These are phyloP conservation scores for Sugiyamaella americana DNA, from an alignment of 805 yeast species.

Conservation along the genomic window DNA sequence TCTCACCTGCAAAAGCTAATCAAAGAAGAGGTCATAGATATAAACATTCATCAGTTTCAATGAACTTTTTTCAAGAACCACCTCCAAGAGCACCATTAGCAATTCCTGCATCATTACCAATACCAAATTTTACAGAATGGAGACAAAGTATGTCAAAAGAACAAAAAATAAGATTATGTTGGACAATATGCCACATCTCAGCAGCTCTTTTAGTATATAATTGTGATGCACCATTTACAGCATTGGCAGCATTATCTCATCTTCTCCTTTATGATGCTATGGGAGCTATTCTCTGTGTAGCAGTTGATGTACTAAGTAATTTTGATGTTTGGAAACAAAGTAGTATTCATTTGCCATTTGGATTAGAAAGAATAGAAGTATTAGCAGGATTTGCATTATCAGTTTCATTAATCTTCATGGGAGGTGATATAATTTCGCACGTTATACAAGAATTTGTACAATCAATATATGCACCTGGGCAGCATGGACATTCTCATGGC, in stretches of 20 bases:
- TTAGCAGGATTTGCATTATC: constrained; percentile 81
- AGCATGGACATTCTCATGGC: constrained; percentile 28
- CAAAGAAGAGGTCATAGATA: constrained; percentile 88
- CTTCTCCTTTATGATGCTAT: constrained; percentile 80
- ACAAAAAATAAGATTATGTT: constrained; percentile 53
- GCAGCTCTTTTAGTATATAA: constrained; percentile 53
- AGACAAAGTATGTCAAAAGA: constrained; percentile 48
- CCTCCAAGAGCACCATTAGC: constrained; percentile 59
- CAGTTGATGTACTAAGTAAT: constrained; percentile 78
- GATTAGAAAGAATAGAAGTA: constrained; percentile 85
- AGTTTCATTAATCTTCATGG: constrained; percentile 81
- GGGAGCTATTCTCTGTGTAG: constrained; percentile 61
- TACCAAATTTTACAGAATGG: constrained; percentile 65
- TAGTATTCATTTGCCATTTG: constrained; percentile 83
- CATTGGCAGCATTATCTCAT: constrained; percentile 77
- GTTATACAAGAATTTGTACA: constrained; percentile 66
- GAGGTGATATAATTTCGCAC: constrained; percentile 83
- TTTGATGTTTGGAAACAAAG: constrained; percentile 87
- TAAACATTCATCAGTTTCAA: constrained; percentile 92
- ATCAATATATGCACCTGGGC: constrained; percentile 29
- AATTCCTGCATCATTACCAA: constrained; percentile 59
- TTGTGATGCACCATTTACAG: constrained; percentile 53
- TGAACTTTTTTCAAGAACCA: constrained; percentile 94
- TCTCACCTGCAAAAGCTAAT: constrained; percentile 20
- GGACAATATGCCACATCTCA: constrained; percentile 54